These are phyloP conservation scores for Colletotrichum tanaceti DNA, from an alignment of 2,329 filamentous ascomycete species.

Conservation along the genomic window DNA sequence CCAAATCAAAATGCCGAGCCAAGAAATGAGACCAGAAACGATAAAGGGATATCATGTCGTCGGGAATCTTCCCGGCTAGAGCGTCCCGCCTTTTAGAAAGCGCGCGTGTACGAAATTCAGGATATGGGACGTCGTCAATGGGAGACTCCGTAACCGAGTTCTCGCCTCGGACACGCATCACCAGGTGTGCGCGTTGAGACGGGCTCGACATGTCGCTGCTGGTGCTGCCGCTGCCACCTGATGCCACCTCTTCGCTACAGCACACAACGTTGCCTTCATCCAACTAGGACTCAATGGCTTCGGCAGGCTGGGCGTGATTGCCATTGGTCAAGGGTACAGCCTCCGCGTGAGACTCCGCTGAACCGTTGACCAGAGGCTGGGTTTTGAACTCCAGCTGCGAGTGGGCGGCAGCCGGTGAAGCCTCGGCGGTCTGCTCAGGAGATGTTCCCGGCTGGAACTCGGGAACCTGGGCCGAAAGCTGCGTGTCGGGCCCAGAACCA, in stretches of 20 bases:
- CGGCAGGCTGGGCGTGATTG: slow-evolving; percentile 43
- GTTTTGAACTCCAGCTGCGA: slow-evolving; percentile 6
- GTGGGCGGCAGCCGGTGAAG: slow-evolving; percentile 1
- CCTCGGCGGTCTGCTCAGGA: slow-evolving; percentile 11
- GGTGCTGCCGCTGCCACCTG: slow-evolving; percentile 3
- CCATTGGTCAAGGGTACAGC: slow-evolving; percentile 46
- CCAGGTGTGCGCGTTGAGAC: slow-evolving; percentile 32
- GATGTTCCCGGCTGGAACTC: slow-evolving; percentile 64
- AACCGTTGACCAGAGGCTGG: slow-evolving; percentile 41
- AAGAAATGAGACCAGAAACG: slow-evolving; percentile 81
- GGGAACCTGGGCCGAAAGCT: slow-evolving; percentile 71
- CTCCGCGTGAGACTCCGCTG: slow-evolving; percentile 43
- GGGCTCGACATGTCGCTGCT: slow-evolving; percentile 29
- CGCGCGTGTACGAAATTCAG: slow-evolving; percentile 54
- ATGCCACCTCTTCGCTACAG: slow-evolving; percentile 25
- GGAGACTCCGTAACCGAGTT: slow-evolving; percentile 16
- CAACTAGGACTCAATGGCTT: slow-evolving; percentile 41
- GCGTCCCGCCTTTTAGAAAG: slow-evolving; percentile 52
- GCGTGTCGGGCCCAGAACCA: slow-evolving; percentile 53
- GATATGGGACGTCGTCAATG: slow-evolving; percentile 44
- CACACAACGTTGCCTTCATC: slow-evolving; percentile 33
- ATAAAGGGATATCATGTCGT: slow-evolving; percentile 75
- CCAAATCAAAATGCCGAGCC: slow-evolving; percentile 77
- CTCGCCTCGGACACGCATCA: slow-evolving; percentile 29
- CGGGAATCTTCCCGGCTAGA: slow-evolving; percentile 54